phyloP scores from a whole-genome alignment of 257 asterid species.

The Solanum sitiens region DNA sequence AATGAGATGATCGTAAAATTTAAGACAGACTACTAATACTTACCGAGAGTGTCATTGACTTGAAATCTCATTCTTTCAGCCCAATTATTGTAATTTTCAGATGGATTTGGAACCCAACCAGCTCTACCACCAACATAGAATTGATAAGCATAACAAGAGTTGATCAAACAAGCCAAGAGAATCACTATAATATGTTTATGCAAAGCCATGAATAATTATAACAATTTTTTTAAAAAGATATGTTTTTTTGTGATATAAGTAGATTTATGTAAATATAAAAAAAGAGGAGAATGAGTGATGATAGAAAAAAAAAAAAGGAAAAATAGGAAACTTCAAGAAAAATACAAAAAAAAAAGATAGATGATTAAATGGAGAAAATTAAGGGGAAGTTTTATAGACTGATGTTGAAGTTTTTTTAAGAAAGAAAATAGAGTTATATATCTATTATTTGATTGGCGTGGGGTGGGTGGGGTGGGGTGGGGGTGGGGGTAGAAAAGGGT shows the following conservation, averaged over 20 bases:
- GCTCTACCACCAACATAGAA: constrained; percentile 45
- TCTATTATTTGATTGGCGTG: neutral
- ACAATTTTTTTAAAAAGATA: neutral
- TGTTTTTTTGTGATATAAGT: neutral
- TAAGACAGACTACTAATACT: neutral
- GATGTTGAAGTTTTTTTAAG: neutral
- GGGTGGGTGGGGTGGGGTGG: too few relatives aligned
- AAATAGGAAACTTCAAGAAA: neutral
- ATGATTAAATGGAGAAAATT: neutral
- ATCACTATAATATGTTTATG: neutral
- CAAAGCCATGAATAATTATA: neutral
- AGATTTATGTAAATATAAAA: neutral
- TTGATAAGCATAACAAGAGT: constrained; percentile 19
- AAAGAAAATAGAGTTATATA: neutral
- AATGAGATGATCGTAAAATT: neutral
- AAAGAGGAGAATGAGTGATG: neutral
- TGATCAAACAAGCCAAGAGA: constrained; percentile 5
- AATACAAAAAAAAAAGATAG: neutral
- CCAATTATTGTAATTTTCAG: constrained; percentile 49
- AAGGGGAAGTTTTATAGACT: neutral
- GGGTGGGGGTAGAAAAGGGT: neutral
- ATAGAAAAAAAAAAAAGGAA: neutral
- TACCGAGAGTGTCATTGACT: constrained; percentile 67
- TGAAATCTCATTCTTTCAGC: constrained; percentile 55
- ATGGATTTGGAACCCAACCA: constrained; percentile 58